phyloP scores from a whole-genome alignment of 1,284 basidiomycete genomes.

The Trametes polyzona region DNA sequence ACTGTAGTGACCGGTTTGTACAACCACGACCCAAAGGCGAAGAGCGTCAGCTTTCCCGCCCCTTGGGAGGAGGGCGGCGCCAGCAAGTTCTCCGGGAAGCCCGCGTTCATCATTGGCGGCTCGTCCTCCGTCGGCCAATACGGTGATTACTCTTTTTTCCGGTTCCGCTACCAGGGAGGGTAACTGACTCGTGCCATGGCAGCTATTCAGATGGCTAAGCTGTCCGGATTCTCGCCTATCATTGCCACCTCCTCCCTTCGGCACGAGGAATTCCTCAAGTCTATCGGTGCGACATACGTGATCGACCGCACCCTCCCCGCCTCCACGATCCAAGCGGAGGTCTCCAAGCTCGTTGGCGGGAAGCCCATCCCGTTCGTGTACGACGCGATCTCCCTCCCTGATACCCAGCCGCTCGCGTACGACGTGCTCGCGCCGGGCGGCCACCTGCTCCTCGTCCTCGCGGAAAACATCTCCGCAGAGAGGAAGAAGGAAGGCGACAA shows the following conservation, averaged over 20 bases:
- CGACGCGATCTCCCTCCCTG: conserved; percentile 28
- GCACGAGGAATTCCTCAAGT: conserved; percentile 43
- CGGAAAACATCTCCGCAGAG: conserved; percentile 8
- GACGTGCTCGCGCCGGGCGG: conserved; percentile 33
- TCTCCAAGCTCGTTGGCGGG: conserved; percentile 13
- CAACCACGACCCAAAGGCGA: conserved; percentile 15
- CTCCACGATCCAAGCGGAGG: neutral
- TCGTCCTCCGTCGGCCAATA: conserved; percentile 42
- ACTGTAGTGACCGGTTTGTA: conserved; percentile 36
- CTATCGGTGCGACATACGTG: conserved; percentile 29
- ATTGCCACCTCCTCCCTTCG: conserved; percentile 51
- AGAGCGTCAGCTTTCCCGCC: conserved; percentile 26
- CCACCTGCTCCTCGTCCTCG: conserved; percentile 21
- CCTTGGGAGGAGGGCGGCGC: conserved; percentile 30
- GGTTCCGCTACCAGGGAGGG: no score
- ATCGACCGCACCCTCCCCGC: conserved; percentile 25
- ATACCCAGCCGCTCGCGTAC: conserved; percentile 29
- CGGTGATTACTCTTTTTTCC: no score
- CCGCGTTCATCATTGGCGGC: conserved; percentile 43
- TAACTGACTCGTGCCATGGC: no score
- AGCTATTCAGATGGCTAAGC: conserved; percentile 49
- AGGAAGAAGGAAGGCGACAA: conserved; percentile 5
- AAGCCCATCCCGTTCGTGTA: conserved; percentile 28
- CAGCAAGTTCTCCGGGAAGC: conserved; percentile 30
- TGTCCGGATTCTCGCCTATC: conserved; percentile 53